Evolutionary conservation across 352 stramenopile species (phyloP).

Genomic region (Stramenopiles sp.): DNA sequence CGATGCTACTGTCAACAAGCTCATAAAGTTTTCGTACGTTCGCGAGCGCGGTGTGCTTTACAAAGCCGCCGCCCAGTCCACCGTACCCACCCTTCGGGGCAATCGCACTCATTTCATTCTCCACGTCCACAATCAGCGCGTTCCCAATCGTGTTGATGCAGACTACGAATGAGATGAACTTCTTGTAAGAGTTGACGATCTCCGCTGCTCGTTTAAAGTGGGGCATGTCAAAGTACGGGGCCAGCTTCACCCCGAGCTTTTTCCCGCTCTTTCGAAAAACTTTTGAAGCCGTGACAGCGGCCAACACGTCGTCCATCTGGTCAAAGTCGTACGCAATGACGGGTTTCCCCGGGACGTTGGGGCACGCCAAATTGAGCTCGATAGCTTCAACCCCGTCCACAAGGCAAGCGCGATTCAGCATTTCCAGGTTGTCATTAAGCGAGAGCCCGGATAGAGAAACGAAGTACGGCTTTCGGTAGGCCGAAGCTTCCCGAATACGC

Average conservation of each 20-base stretch:
- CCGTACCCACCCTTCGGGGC: conserved; percentile 36
- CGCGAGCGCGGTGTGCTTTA: conserved; percentile 44
- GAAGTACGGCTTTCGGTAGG: conserved; percentile 56
- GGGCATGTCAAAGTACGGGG: conserved; percentile 44
- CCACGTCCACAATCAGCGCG: conserved; percentile 31
- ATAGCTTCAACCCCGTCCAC: conserved; percentile 26
- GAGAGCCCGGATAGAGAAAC: conserved; percentile 41
- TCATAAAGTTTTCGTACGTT: conserved; percentile 42
- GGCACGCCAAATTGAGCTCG: conserved; percentile 49
- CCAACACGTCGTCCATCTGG: conserved; percentile 37
- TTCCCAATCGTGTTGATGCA: conserved; percentile 52
- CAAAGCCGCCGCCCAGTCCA: conserved; percentile 35
- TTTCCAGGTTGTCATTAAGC: conserved; percentile 39
- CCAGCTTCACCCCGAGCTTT: conserved; percentile 41
- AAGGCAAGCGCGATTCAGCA: conserved; percentile 26
- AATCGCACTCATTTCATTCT: conserved; percentile 32
- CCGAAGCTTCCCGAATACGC: too few relatives aligned
- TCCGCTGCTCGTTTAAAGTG: conserved; percentile 35
- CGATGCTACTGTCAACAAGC: conserved; percentile 34
- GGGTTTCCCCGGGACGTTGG: conserved; percentile 47
- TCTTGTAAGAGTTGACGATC: conserved; percentile 43
- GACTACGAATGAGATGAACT: conserved; percentile 37
- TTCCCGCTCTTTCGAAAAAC: conserved; percentile 19
- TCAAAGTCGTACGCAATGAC: conserved; percentile 54
- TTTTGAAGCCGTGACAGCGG: conserved; percentile 17